Base-by-base conservation (phyloP, 495 filamentous ascomycete genomes). In the Neurospora sublineolata region DNA sequence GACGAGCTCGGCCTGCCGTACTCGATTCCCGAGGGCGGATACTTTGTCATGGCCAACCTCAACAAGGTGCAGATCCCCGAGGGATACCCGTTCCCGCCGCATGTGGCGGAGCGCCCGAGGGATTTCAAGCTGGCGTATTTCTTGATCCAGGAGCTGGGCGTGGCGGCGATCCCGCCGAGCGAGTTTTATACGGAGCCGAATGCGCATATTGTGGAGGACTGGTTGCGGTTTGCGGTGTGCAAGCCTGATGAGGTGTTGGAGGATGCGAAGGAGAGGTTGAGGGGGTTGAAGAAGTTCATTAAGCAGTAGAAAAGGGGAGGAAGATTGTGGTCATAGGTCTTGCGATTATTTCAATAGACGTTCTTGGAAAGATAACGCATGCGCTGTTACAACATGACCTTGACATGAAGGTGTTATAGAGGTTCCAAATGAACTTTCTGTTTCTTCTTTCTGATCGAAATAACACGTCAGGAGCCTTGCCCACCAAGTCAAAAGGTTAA, bases 51-150 rank as follows among this genome's bases (percentile, higher is more conserved):
- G 40, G 95, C 90, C 58, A 99, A 99, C 81, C 87, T 98, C 81
- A 83, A 86, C 36, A 92, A 93, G 72, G 93, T 99, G 67, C 87
- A 90, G 74, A 80, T 99, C 0, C 95, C 95, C 0, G 84, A 84
- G 5, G 88, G 88, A 77, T 97, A 97, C 79, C 85, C 89, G 0
- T 97, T 97, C 84, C 95, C 95, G 4, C 84, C 91, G 0, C 92
- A 97, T 80, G 94, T 99, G 7, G 90, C 91, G 36, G 88, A 85
- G 69, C 87, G 94, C 12, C 91, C 95, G 39, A 86, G 95, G 40
- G 95, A 99, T 82, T 99, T 97, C 84, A 91, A 96, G 83, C 85
- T 99, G 38, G 87, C 88, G 41, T 99, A 95, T 95, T 97, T 97
- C 82, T 81, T 97, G 74, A 99, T 99, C 79, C 93, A 92, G 80